Percentiles rank a stretch among this genome's conserved stretches.
Conservation (phyloP, 768 basidiomycete genomes). For the Wakefieldia striispora region DNA sequence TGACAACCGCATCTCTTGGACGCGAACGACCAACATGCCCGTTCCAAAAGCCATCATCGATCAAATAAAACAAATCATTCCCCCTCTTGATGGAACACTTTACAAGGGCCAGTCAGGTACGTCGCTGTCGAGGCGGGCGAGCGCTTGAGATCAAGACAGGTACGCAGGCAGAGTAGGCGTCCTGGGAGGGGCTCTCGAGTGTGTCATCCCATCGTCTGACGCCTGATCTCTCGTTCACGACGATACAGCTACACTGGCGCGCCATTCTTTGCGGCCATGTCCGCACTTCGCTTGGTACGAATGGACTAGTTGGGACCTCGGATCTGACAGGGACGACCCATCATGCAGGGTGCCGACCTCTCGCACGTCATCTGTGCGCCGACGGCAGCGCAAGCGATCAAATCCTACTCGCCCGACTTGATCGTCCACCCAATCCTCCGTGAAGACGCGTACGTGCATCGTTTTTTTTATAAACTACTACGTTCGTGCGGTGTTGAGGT, state of each 20-base stretch:
- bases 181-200: constrained; percentile 93
- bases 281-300: constrained; percentile 77
- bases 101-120: constrained; percentile 95
- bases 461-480: not conserved
- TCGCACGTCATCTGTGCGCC: constrained; percentile 98
- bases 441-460: constrained; percentile 55
- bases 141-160: constrained; percentile 1
- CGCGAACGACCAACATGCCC: constrained; percentile 44
- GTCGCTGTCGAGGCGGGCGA: constrained; percentile 14
- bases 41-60: constrained; percentile 59
- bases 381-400: constrained; percentile 88
- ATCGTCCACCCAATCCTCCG: constrained; percentile 94
- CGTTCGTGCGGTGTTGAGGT: no score
- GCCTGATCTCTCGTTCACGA: not conserved
- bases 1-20: not conserved
- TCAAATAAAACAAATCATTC: constrained; percentile 80
- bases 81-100: constrained; percentile 81
- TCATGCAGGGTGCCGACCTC: constrained; percentile 77
- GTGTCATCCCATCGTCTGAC: constrained; percentile 27
- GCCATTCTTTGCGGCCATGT: constrained; percentile 92
- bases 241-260: constrained; percentile 88
- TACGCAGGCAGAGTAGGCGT: constrained; percentile 82
- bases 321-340: not conserved
- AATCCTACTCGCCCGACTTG: constrained; percentile 94
- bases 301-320: not conserved